phyloP scores from a whole-genome alignment of 2,329 filamentous ascomycete genomes.

The Pseudogymnoascus sp. region DNA sequence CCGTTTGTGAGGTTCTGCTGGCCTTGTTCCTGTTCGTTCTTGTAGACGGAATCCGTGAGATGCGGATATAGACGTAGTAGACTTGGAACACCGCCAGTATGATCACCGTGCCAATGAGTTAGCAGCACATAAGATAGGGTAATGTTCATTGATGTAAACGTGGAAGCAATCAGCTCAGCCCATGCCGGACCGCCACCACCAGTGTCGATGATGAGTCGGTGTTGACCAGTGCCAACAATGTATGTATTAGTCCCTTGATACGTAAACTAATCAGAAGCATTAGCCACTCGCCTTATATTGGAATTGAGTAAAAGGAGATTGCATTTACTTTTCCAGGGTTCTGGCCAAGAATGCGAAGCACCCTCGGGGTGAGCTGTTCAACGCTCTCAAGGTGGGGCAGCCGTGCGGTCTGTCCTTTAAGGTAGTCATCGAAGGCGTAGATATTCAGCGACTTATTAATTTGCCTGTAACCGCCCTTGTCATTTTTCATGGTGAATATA shows the following conservation, averaged over 20 bases:
- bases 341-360: slow-evolving; percentile 78
- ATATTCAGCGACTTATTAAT: not conserved
- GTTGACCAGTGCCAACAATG: slow-evolving; percentile 67
- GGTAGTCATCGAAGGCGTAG: slow-evolving; percentile 12
- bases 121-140: slow-evolving; percentile 47
- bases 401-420: slow-evolving; percentile 47
- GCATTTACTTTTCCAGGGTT: slow-evolving; percentile 73
- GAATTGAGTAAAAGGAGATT: slow-evolving; percentile 36
- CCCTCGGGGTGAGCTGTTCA: slow-evolving; percentile 67
- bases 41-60: slow-evolving; percentile 50
- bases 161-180: slow-evolving; percentile 61
- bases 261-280: slow-evolving; percentile 52
- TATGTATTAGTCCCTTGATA: slow-evolving; percentile 90
- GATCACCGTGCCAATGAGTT: slow-evolving; percentile 87
- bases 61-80: slow-evolving; percentile 54
- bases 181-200: slow-evolving; percentile 46
- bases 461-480: not conserved
- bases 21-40: slow-evolving; percentile 47
- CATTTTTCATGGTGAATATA: not conserved
- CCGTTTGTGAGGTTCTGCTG: slow-evolving; percentile 48
- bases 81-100: slow-evolving; percentile 66
- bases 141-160: slow-evolving; percentile 40
- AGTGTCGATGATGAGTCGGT: slow-evolving; percentile 80
- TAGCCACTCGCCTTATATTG: slow-evolving; percentile 52
- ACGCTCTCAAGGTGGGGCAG: slow-evolving; percentile 62